phyloP scores from a whole-genome alignment of 2,329 filamentous ascomycete species.

The Botrytis sinoallii region DNA sequence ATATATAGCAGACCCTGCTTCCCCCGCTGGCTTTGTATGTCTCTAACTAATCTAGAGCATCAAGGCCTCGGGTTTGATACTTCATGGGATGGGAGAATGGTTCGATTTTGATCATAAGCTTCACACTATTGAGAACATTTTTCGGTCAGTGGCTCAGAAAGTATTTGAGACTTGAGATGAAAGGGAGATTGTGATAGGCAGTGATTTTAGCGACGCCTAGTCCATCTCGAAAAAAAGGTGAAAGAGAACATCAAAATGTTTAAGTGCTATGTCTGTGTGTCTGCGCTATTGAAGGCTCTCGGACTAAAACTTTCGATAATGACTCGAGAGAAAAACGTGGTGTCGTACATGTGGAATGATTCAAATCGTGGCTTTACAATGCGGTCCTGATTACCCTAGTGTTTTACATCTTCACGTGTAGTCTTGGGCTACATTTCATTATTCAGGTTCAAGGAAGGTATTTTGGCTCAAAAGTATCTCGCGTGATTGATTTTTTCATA shows the following conservation, averaged over 20 bases:
- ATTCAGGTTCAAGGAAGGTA: not conserved
- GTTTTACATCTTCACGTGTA: not conserved
- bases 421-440: not conserved
- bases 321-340: not conserved
- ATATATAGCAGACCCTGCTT: not conserved
- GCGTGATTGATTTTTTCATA: slow-evolving; percentile 8
- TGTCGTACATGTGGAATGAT: not conserved
- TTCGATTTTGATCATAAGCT: not conserved
- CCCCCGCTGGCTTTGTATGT: not conserved
- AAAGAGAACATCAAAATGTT: not conserved
- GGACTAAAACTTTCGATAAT: not conserved
- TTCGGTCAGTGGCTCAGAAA: not conserved
- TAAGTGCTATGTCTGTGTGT: slow-evolving; percentile 4
- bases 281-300: slow-evolving; percentile 1
- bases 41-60: not conserved
- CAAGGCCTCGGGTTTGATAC: not conserved
- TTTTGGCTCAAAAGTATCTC: not conserved
- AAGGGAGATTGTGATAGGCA: not conserved
- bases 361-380: not conserved
- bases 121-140: not conserved
- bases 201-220: not conserved
- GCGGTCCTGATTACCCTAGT: not conserved
- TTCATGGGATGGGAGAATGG: not conserved
- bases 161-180: not conserved
- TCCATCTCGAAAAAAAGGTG: not conserved